Evolutionary conservation across 2,329 filamentous ascomycete genomes (phyloP).

Genomic region (Neonectria hederae): DNA sequence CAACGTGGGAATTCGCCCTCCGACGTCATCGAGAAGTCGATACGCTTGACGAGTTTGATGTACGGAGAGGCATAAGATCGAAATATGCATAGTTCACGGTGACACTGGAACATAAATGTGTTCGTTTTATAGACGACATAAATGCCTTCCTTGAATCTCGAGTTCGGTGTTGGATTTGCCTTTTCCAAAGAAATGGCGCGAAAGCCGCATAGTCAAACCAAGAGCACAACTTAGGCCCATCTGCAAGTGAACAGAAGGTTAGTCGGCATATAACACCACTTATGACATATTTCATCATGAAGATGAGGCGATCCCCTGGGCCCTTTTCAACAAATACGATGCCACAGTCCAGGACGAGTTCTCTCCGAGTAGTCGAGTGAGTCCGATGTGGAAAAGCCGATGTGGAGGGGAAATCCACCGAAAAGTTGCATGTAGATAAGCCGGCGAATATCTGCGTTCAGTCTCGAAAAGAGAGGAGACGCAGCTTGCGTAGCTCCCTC

Average conservation of each 20-base stretch:
- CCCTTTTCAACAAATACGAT: slow-evolving; percentile 13
- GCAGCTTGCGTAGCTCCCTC: not conserved
- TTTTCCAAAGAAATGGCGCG: not conserved
- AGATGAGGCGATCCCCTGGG: not conserved
- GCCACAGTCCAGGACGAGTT: slow-evolving; percentile 2
- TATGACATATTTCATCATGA: not conserved
- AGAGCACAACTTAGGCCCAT: slow-evolving; percentile 8
- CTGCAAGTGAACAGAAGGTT: slow-evolving; percentile 14
- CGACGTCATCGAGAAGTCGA: not conserved
- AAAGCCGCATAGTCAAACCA: not conserved
- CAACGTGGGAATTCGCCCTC: too few species aligned
- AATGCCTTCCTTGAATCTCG: not conserved
- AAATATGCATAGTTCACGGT: not conserved
- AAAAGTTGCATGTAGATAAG: not conserved
- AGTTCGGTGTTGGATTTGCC: not conserved
- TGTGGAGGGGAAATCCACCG: not conserved
- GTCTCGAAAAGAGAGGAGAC: not conserved
- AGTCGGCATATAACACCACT: not conserved
- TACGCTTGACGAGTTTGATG: not conserved
- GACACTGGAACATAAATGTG: not conserved
- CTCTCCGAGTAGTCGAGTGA: too few species aligned
- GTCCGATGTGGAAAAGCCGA: too few species aligned
- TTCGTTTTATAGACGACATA: slow-evolving; percentile 13
- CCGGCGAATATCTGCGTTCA: not conserved
- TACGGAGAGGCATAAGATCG: not conserved